A percentile compares a stretch with the other conserved stretches of the same genome.
Conservation (phyloP, 78 protist species). For the Dictyostelium intermedium region DNA sequence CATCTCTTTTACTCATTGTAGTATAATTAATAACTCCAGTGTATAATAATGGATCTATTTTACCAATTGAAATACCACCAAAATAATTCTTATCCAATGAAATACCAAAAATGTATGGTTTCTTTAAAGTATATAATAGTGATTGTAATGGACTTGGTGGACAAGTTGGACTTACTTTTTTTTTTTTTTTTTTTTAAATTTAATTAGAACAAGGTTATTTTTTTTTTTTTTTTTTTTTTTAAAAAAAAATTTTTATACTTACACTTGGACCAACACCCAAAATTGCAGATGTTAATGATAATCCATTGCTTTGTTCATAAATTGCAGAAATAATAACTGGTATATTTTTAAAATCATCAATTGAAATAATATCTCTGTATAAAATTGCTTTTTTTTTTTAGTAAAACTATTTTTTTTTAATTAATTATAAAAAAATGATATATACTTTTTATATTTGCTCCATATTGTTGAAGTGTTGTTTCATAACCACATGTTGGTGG, state of each 20-base stretch:
- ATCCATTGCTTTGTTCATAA: constrained; percentile 39
- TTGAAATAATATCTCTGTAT: constrained; percentile 36
- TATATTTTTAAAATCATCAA: constrained; percentile 72
- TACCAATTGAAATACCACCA: constrained; percentile 67
- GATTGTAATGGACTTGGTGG: constrained; percentile 58
- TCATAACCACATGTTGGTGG: constrained; percentile 56
- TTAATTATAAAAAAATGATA: background rate
- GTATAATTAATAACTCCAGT: constrained; percentile 34
- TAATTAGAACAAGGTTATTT: too few species aligned
- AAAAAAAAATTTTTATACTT: background rate
- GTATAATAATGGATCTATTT: constrained; percentile 47
- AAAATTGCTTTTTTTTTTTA: background rate
- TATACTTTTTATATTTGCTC: constrained; percentile 40
- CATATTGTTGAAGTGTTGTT: constrained; percentile 20
- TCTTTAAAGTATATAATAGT: constrained; percentile 28
- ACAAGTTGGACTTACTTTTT: constrained; percentile 56
- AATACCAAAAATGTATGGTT: constrained; percentile 70
- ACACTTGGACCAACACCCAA: constrained; percentile 78
- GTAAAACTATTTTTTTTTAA: background rate
- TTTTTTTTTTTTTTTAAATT: too few species aligned
- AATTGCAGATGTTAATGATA: background rate
- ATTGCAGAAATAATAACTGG: constrained; percentile 43
- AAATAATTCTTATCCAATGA: constrained; percentile 67
- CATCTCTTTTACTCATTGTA: constrained; percentile 24
- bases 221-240: background rate